Evolutionary conservation across 805 yeast genomes (phyloP), one percentile per base, ranked within the genome.

Genomic region (Candida sonorensis): DNA sequence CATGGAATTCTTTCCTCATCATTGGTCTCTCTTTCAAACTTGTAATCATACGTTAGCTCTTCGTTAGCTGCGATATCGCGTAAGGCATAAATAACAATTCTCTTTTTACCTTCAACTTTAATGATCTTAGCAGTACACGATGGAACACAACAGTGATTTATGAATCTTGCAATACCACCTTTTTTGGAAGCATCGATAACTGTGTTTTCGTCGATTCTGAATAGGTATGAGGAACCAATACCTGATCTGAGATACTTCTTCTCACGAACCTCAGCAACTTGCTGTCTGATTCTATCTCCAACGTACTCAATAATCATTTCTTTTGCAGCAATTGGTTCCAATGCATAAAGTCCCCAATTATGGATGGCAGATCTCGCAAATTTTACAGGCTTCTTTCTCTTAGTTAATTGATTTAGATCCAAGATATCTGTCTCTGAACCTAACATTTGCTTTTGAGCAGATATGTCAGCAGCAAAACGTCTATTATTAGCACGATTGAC

Each of bases 261-360:
- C 50, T 92, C 99, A 31, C 98, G 69, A 46, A 84, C 74, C 48
- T 92, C 98, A 2, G 97, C 95, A 25, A 88, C 90, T 36, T 85
- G 95, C 50, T 86, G 96, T 34, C 97, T 67, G 18, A 92, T 77
- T 34, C 94, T 71, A 46, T 92, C 97, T 18, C 99, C 99, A 4
- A 92, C 97, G 48, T 92, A 92, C 57, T 92, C 99, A 37, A 92
- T 90, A 50, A 92, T 87, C 96, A 92, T 90, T 57, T 92, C 98
- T 44, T 78, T 82, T 1, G 92, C 94, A n/a, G 86, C 83, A 51
- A 92, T 92, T 2, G 94, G 94, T 50, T 92, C 97, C 48, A 84
- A 62, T 0, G 99, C 98, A 59, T 87, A 92, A 24, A 92, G 62
- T 0, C 99, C 99, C 98, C 98, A 92, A 51, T 90, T 86, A 56